Evolutionary conservation across 495 filamentous ascomycete species (phyloP).

Genomic region (Apodospora peruviana): DNA sequence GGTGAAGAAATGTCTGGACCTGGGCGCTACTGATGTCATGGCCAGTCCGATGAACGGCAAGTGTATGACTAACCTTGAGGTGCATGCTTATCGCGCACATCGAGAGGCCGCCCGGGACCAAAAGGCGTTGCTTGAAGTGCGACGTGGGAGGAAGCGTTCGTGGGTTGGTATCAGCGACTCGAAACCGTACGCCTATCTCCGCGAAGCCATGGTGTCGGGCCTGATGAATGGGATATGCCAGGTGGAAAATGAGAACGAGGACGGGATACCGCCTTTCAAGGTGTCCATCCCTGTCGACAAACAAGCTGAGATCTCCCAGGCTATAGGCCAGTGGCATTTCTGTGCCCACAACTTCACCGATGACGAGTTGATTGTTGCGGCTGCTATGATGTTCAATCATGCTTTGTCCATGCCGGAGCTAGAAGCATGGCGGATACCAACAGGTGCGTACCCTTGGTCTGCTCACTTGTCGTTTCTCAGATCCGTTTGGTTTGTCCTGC

Average conservation of each 20-base stretch:
- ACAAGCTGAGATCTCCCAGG: slow-evolving; percentile 56
- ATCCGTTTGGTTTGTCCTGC: background rate
- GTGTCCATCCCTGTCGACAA: slow-evolving; percentile 50
- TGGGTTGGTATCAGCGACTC: slow-evolving; percentile 87
- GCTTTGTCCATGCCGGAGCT: slow-evolving; percentile 77
- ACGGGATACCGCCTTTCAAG: slow-evolving; percentile 33
- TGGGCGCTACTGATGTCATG: slow-evolving; percentile 80
- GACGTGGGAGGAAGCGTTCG: slow-evolving; percentile 72
- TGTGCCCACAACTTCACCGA: slow-evolving; percentile 83
- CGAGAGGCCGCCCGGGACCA: slow-evolving; percentile 65
- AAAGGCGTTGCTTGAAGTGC: slow-evolving; percentile 58
- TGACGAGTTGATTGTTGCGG: slow-evolving; percentile 77
- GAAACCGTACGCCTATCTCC: slow-evolving; percentile 82
- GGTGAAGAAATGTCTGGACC: slow-evolving; percentile 66
- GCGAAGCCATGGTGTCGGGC: slow-evolving; percentile 81
- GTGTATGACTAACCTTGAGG: slow-evolving; percentile 63
- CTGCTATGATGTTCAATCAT: slow-evolving; percentile 82
- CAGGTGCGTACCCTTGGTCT: slow-evolving; percentile 47
- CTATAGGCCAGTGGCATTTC: slow-evolving; percentile 80
- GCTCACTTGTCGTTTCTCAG: background rate
- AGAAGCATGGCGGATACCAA: slow-evolving; percentile 68
- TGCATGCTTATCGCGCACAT: slow-evolving; percentile 77
- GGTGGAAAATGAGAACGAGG: slow-evolving; percentile 44
- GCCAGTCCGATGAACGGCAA: slow-evolving; percentile 66
- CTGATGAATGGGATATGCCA: slow-evolving; percentile 91